Percentiles rank a stretch among this genome's conserved stretches.
These are phyloP conservation scores for Penicillium arizonense DNA, from an alignment of 495 filamentous ascomycete species.

Conservation along the genomic window DNA sequence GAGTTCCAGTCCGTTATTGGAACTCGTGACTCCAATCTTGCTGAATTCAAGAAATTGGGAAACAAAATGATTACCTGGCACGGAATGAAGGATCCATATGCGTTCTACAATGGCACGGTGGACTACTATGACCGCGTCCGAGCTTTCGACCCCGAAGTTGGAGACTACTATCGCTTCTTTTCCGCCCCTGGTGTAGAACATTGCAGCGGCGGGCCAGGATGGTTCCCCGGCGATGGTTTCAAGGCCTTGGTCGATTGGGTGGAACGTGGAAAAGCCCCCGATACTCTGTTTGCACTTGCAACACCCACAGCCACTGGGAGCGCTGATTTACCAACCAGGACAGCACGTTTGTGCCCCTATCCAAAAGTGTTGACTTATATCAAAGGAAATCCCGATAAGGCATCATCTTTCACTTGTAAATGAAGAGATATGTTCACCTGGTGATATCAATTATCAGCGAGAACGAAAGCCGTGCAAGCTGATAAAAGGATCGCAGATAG, in stretches of 20 bases:
- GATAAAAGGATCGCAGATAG: too few species aligned
- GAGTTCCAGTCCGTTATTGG: conserved; percentile 24
- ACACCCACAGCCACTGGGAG: not conserved
- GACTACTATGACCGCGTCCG: conserved; percentile 17
- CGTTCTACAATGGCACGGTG: conserved; percentile 14
- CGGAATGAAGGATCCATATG: conserved; percentile 23
- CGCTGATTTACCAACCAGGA: not conserved
- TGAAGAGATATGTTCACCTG: not conserved
- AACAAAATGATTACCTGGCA: conserved; percentile 47
- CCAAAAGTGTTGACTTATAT: not conserved
- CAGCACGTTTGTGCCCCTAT: not conserved
- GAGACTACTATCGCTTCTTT: conserved; percentile 29
- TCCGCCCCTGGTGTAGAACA: conserved; percentile 30
- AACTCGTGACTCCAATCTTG: conserved; percentile 35
- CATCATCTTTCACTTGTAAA: not conserved
- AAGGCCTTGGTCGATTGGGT: conserved; percentile 27
- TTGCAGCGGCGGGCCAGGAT: conserved; percentile 24
- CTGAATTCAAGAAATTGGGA: conserved; percentile 26
- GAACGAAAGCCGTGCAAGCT: too few species aligned
- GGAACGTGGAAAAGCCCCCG: conserved; percentile 24
- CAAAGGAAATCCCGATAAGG: not conserved
- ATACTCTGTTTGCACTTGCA: conserved; percentile 5
- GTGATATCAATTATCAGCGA: too few species aligned
- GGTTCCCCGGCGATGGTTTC: conserved; percentile 14
- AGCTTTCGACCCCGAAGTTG: conserved; percentile 7